Percentiles rank a stretch among this genome's conserved stretches.
Evolutionary conservation across 2,329 filamentous ascomycete genomes (phyloP).

Genomic region (Stachybotrys elegans): DNA sequence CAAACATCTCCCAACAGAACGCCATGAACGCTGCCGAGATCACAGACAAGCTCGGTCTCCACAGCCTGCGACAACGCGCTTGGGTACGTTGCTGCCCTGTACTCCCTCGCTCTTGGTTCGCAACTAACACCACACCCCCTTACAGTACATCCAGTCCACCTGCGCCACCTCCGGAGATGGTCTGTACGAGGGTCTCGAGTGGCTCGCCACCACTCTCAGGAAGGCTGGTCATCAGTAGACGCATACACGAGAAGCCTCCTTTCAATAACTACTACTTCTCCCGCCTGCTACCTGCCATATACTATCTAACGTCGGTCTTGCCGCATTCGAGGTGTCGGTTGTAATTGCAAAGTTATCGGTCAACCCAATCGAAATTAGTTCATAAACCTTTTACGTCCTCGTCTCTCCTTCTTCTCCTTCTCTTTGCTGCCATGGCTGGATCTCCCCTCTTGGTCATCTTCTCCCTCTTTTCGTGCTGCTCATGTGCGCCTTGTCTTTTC

Average conservation of each 20-base stretch:
- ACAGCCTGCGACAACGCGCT: conserved; percentile 96
- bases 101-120: background rate
- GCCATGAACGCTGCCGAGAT: conserved; percentile 99
- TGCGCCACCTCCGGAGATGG: conserved; percentile 98
- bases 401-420: conserved; percentile 18
- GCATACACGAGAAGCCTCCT: conserved; percentile 25
- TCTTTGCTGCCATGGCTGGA: conserved; percentile 9
- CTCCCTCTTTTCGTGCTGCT: conserved; percentile 19
- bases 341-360: conserved; percentile 52
- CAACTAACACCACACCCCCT: conserved; percentile 17
- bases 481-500: conserved; percentile 20
- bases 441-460: conserved; percentile 9
- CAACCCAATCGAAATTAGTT: conserved; percentile 52
- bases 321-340: conserved; percentile 48
- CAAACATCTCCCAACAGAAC: conserved; percentile 58
- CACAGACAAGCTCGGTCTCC: conserved; percentile 98
- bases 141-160: conserved; percentile 98
- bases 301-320: conserved; percentile 33
- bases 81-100: conserved; percentile 67
- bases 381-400: conserved; percentile 27
- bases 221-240: conserved; percentile 65
- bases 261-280: conserved; percentile 26
- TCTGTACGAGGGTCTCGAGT: conserved; percentile 98
- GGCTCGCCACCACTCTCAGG: conserved; percentile 78
- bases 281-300: conserved; percentile 34